Base-by-base conservation (phyloP, 805 yeast species). In the Monosporozyma servazzii region DNA sequence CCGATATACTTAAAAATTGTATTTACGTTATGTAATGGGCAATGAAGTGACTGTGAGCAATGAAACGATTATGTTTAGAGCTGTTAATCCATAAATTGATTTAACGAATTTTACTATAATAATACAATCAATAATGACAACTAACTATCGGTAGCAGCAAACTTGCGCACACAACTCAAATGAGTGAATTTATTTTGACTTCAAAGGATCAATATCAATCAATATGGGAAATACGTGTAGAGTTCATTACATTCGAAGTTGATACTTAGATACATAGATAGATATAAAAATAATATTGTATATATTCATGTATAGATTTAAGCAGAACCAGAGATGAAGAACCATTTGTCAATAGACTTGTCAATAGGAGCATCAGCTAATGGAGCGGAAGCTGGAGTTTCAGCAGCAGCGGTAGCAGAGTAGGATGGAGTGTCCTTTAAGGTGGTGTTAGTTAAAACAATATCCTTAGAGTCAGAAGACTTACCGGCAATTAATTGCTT, bases 341-440 rank as follows among this genome's bases (percentile, higher is more conserved):
- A 91, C 99, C 99, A 91, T 77, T 91, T 91, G 80, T 91, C 98
- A 69, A 91, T 76, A 51, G 96, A 88, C 74, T 86, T 81, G 78
- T 91, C 99, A 71, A 93, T 88, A 72, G 96, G 95, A 57, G 95
- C 96, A 69, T 90, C 89, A 57, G 90, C 79, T 59, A 75, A 71
- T 58, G 85, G 80, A 61, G 79, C 63, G 63, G 87, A 95, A 53
- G 79, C 77, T 61, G 96, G 95, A 53, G 88, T 68, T 52, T 71
- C 76, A 53, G 73, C 61, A 50, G 71, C 72, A 51, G 71, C 69
- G 51, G 76, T 58, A 51, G 78, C 75, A 45, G 77, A 63, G 75
- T 70, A 80, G 55, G 81, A 58, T 47, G 86, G 71, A 55, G 88
- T 69, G 53, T 75, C 69, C 52, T 75, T 45, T 65, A 88, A 76